Conservation (phyloP, 2,329 filamentous ascomycete genomes). For the Aspergillus udagawae region DNA sequence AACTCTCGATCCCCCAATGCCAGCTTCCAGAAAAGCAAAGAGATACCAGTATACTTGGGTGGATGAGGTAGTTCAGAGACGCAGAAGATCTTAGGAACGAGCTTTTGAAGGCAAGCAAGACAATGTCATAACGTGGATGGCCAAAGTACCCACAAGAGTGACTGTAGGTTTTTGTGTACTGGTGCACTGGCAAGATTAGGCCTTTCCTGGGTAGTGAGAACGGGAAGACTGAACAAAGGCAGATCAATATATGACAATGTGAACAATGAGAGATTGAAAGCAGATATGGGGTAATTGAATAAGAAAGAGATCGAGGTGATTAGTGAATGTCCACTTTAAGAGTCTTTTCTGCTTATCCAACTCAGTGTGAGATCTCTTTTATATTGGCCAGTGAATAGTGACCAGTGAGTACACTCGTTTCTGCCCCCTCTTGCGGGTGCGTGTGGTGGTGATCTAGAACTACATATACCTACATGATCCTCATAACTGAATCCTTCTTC, state of each 20-base stretch:
- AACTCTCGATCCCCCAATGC: background rate
- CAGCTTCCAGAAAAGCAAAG: background rate
- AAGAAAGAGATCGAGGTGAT: background rate
- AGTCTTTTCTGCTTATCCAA: background rate
- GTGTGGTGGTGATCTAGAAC: slow-evolving; percentile 26
- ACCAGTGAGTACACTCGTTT: background rate
- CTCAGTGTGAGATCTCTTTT: background rate
- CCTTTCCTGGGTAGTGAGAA: background rate
- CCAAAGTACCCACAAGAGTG: background rate
- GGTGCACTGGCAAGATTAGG: background rate
- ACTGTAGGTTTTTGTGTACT: background rate
- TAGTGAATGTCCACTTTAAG: background rate
- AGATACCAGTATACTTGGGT: background rate
- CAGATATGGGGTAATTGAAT: background rate
- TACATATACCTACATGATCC: slow-evolving; percentile 20
- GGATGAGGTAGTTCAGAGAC: background rate
- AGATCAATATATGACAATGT: background rate
- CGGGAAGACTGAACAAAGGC: background rate
- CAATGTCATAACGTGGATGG: background rate
- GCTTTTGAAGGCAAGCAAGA: background rate
- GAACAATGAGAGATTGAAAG: background rate
- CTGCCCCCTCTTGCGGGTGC: slow-evolving; percentile 1
- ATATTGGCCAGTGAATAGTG: background rate
- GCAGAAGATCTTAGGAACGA: background rate
- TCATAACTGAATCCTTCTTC: slow-evolving; percentile 9